Evolutionary conservation across 2,329 filamentous ascomycete genomes (phyloP).

Genomic region (Akanthomyces dipterigenus): DNA sequence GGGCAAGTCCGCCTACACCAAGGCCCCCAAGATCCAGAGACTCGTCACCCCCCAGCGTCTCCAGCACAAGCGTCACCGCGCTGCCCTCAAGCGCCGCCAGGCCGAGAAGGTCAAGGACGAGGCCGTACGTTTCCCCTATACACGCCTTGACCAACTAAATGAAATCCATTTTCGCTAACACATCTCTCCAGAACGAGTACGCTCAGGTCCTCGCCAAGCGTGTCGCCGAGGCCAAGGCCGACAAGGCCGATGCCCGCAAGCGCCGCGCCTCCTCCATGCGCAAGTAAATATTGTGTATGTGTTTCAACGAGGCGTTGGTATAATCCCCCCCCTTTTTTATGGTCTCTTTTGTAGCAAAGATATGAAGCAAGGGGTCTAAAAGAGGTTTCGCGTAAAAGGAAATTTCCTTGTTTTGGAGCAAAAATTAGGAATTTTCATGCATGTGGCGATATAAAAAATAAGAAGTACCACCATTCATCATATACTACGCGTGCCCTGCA

Average conservation of each 20-base stretch:
- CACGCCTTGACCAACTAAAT: too few relatives aligned
- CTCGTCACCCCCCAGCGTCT: conserved; percentile 99
- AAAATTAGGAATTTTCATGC: neutral
- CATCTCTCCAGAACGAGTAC: conserved; percentile 79
- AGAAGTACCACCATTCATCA: neutral
- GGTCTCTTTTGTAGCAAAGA: conserved; percentile 8
- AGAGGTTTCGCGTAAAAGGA: conserved; percentile 19
- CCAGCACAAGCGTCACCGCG: conserved; percentile 98
- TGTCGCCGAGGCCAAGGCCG: conserved; percentile 90
- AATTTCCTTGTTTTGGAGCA: neutral
- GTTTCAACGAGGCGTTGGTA: conserved; percentile 12
- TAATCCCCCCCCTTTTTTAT: conserved; percentile 9
- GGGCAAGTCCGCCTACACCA: conserved; percentile 98
- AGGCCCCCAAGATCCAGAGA: conserved; percentile 99
- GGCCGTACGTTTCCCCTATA: conserved; percentile 62
- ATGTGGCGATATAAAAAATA: conserved; percentile 7
- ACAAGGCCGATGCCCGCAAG: conserved; percentile 93
- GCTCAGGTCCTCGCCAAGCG: conserved; percentile 93
- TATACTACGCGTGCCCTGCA: neutral
- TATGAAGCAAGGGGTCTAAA: neutral
- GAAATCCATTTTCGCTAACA: too few relatives aligned
- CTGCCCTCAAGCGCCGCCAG: conserved; percentile 97
- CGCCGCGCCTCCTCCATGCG: conserved; percentile 91
- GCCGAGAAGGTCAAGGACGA: conserved; percentile 97
- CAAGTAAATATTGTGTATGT: conserved; percentile 57